Evolutionary conservation across 2,329 filamentous ascomycete species (phyloP), one percentile per base, ranked within the genome.

Genomic region (Zymoseptoria brevis): DNA sequence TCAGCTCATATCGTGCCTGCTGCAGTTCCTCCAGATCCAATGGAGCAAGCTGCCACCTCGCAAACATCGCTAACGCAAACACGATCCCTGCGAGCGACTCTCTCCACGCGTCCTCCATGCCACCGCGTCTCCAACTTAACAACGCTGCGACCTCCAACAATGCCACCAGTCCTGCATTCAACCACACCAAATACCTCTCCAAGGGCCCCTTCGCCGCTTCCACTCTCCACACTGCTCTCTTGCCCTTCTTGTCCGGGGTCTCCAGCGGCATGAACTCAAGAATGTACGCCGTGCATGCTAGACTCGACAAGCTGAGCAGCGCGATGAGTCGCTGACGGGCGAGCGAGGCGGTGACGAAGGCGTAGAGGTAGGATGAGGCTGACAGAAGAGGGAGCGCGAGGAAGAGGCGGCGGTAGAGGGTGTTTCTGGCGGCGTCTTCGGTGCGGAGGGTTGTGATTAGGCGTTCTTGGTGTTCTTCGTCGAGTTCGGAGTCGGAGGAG

Each of bases 391-490:
- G 85, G n/a, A 90, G 76, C 56, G 74, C 66, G 68, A 87, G 77
- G 65, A 90, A 85, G 65, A 74, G 58, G 56, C 65, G 68, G 54
- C 69, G 70, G 66, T 76, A 76, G 19, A 72, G 65, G 2, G 59
- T 60, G 16, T 68, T 75, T n/a, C 67, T 69, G 13, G 59, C 59
- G 5, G 64, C 66, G 59, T 89, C 87, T 68, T 84, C 75, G 41
- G 72, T 68, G 41, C 78, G 71, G 30, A 89, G 81, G 50, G 71
- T 68, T 16, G 69, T 67, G 67, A 90, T 89, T 8, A 88, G 77
- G 54, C 75, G 70, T 68, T 88, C 86, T 76, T 89, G 87, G 82
- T 75, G 68, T 80, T 92, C 82, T 74, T 92, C 88, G 71, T 94
- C 90, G 61, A 94, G 61, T 24, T 66, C 64, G 59, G 80, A 29